Evolutionary conservation across 2,329 filamentous ascomycete species (phyloP), one percentile per base, ranked within the genome.

Genomic region (Arthroderma sp.): DNA sequence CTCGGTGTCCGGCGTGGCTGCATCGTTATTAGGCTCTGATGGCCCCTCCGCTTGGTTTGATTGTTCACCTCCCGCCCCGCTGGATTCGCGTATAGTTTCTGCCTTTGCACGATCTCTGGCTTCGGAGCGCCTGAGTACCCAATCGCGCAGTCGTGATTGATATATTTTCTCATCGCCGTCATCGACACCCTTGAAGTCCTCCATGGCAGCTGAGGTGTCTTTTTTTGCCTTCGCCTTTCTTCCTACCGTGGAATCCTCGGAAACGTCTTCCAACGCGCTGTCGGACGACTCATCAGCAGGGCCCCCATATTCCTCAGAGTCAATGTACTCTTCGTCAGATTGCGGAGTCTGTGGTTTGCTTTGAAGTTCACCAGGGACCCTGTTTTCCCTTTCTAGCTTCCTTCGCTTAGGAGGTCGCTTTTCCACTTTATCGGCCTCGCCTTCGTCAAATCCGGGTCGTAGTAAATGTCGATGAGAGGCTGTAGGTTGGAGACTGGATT

Each of bases 121-220:
- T 45, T 69, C 69, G 48, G 75, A 73, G 55, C 83, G 72, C 50
- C 74, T 69, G 39, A 72, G 66, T 1, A 83, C 73, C 91, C 91
- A 98, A 44, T 77, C 76, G 22, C 77, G 72, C 3, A 98, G 61
- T 36, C 91, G 77, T 38, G 69, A 68, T 55, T 85, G 82, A 59
- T 93, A 98, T 15, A 87, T 72, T 0, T 72, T 67, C 60, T 95
- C 88, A 48, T 94, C 83, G 0, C 91, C 93, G 60, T 98, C 91
- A 55, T 98, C 91, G 15, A 95, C 64, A 2, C 75, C 75, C 8
- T 72, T 69, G 29, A 81, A 61, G 53, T 80, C 76, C 52, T 79
- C 74, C 5, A 72, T 39, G 8, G 49, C 44, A 8, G 28, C 71
- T 65, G 32, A 22, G 36, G 33, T 15, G 31, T 40, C 51, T 67